Percentiles rank a stretch among this genome's conserved stretches.
These are phyloP conservation scores for Penicillium sp. DNA, from an alignment of 2,329 filamentous ascomycete species.

Conservation along the genomic window DNA sequence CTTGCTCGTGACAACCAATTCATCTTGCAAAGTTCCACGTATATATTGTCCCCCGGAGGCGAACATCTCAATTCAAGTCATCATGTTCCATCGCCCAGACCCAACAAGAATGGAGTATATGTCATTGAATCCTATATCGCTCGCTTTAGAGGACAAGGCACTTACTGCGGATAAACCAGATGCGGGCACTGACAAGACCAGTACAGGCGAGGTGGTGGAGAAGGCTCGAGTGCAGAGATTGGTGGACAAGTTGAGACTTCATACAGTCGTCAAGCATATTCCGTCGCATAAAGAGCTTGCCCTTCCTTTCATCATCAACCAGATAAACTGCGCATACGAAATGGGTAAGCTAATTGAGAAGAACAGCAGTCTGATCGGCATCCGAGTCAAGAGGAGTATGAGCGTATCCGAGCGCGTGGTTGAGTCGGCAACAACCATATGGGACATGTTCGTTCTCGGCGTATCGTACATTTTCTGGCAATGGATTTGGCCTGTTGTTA, in stretches of 20 bases:
- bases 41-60: conserved; percentile 71
- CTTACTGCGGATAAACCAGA: conserved; percentile 40
- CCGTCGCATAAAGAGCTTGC: conserved; percentile 83
- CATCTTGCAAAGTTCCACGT: conserved; percentile 63
- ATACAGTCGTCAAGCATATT: conserved; percentile 78
- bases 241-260: conserved; percentile 84
- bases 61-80: conserved; percentile 78
- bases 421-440: conserved; percentile 86
- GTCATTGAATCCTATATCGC: conserved; percentile 83
- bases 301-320: conserved; percentile 80
- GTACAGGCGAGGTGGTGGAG: conserved; percentile 73
- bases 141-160: conserved; percentile 78
- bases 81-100: conserved; percentile 84
- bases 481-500: conserved; percentile 79
- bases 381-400: conserved; percentile 78
- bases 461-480: conserved; percentile 73
- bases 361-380: conserved; percentile 84
- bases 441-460: conserved; percentile 72
- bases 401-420: conserved; percentile 95
- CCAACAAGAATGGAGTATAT: conserved; percentile 95
- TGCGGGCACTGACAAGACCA: conserved; percentile 59
- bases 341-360: conserved; percentile 83
- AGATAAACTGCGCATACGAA: conserved; percentile 96
- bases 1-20: conserved; percentile 64
- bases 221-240: conserved; percentile 69